These are phyloP conservation scores for Lachnellula cervina DNA, from an alignment of 2,329 filamentous ascomycete species.

Conservation along the genomic window DNA sequence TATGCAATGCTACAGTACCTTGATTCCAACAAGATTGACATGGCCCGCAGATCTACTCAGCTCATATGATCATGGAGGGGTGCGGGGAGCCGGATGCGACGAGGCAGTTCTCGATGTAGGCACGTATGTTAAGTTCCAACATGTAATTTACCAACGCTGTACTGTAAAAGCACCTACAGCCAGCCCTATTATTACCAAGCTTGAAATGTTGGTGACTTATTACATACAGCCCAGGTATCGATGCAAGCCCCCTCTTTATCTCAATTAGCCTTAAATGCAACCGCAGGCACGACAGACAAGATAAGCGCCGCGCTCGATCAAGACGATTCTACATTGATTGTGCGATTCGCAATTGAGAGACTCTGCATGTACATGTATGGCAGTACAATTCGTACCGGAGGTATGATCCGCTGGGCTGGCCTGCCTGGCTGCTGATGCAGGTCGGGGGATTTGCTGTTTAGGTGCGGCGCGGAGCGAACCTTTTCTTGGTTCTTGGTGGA, in stretches of 20 bases:
- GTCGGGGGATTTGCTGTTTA: conserved; percentile 12
- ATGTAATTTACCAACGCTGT: too few species aligned
- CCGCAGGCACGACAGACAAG: neutral
- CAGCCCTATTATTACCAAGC: too few species aligned
- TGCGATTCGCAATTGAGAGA: neutral
- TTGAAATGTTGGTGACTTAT: too few species aligned
- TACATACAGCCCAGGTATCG: too few species aligned
- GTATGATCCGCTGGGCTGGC: neutral
- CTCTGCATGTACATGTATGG: neutral
- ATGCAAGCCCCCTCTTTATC: too few species aligned
- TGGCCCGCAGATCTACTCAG: too few species aligned
- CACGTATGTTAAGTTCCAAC: too few species aligned
- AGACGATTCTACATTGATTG: neutral
- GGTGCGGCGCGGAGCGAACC: conserved; percentile 9
- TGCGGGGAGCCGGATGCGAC: too few species aligned
- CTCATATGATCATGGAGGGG: too few species aligned
- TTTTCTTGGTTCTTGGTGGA: neutral
- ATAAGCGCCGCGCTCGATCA: neutral
- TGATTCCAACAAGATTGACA: neutral
- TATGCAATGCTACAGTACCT: neutral
- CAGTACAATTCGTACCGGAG: neutral
- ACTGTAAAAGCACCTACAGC: too few species aligned
- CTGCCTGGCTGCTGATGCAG: neutral
- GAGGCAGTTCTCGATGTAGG: too few species aligned
- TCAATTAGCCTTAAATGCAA: neutral